Base-by-base conservation (phyloP, 2,329 filamentous ascomycete genomes). In the Cladosporium sp. region DNA sequence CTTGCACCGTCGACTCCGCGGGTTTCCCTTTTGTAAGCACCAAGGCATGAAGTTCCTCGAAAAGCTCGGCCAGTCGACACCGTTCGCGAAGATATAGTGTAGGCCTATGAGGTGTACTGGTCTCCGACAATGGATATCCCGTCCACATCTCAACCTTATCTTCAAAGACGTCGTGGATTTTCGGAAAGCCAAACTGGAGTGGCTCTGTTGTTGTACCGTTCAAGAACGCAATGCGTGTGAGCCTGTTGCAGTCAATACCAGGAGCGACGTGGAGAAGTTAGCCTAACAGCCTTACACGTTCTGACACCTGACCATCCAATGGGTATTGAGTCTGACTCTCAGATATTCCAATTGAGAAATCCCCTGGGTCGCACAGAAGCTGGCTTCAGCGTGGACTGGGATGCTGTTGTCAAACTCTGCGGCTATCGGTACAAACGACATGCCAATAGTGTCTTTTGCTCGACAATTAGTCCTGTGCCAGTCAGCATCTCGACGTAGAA, bases 1-100 rank as follows among this genome's bases (percentile, higher is more conserved):
- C 49, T 12, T 30, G 60, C 12, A 63, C 32, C 10, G 49, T 55
- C 32, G 55, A 26, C 21, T 54, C 49, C 0, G 38, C 15, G 14
- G 24, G 32, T 26, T 55, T 36, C 12, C 32, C 34, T 54, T 36
- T 26, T 0, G 59, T 49, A 4, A 62, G 47, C 12, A 67, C 38
- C 6, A 68, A 54, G 30, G 26, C 44, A 30, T 68, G 65, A 26
- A 68, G 63, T 11, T 67, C 54, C 4, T 64, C 24, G 28, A 67
- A 66, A 4, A 67, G 14, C 28, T 41, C 44, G 5, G 63, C 41
- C n/a, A 68, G 44, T 55, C 51, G 51, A 14, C 65, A 65, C 8
- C 59, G 62, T n/a, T 68, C 65, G 24, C 41, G 62, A 3, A 68
- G 34, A 38, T 68, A 67, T 5, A 66, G 4, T 10, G 65, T 68